Base-by-base conservation (phyloP, 352 stramenopile genomes). In the Phytophthora sp. region DNA sequence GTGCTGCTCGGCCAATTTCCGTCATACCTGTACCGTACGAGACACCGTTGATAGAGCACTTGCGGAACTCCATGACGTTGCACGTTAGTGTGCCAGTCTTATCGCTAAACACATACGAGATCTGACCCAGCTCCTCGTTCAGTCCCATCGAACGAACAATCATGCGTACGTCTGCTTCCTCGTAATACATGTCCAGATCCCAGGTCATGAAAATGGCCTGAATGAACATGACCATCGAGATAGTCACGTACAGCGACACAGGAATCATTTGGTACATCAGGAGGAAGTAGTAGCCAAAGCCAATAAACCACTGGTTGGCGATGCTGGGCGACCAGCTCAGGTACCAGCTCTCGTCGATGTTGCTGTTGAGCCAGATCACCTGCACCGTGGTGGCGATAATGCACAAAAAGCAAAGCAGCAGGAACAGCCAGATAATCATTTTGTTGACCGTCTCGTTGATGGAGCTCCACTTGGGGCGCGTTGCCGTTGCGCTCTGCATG, bases 261-360 rank as follows among this genome's bases (percentile, higher is more conserved):
- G 97, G 97, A 27, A 99, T 97, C 80, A 99, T 98, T 69, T 98
- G 95, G 75, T 92, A 98, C 78, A 98, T 95, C 37, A 99, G 82
- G 17, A 98, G 79, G 27, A 99, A 92, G 79, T 98, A 99, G 49
- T 85, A 89, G 23, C 95, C 76, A 54, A 97, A 92, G 12, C 92
- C 72, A 15, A 90, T 56, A 32, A 98, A 91, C 69, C 80, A 89
- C 63, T 90, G 79, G 17, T 74, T 76, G 21, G 72, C 58, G 6
- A 82, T 73, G 3, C 37, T 46, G 10, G 77, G 79, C 37, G 76
- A 71, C 75, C 74, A 87, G 37, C 53, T 51, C 24, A 90, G 44
- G 60, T 89, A 90, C 60, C 72, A 76, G 48, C 64, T 72, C 21
- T 79, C 77, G 4, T 70, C 69, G 39, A 81, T 64, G 60, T 88